phyloP scores from a whole-genome alignment of 768 basidiomycete species.

The Tylopilus sp. region DNA sequence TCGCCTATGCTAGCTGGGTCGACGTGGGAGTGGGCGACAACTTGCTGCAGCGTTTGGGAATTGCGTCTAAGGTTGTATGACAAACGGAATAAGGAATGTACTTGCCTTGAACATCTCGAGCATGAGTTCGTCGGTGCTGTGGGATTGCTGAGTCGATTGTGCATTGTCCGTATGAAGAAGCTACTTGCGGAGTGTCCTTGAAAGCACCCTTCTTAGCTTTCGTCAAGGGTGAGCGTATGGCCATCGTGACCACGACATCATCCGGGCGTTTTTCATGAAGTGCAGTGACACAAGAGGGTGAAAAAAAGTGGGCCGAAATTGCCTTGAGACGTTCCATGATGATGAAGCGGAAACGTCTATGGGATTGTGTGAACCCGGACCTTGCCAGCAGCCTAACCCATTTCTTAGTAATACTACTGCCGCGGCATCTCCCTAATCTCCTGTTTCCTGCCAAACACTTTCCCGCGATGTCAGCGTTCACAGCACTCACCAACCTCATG shows the following conservation, averaged over 20 bases:
- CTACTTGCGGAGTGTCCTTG: slow-evolving; percentile 61
- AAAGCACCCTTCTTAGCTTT: slow-evolving; percentile 74
- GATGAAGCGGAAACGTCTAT: neutral
- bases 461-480: too few relatives aligned
- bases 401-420: too few relatives aligned
- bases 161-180: neutral
- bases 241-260: slow-evolving; percentile 82
- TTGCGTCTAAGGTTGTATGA: neutral
- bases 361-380: neutral
- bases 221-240: slow-evolving; percentile 71
- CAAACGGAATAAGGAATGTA: neutral
- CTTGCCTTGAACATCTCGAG: slow-evolving; percentile 75
- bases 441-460: too few relatives aligned
- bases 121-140: slow-evolving; percentile 75
- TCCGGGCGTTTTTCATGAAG: slow-evolving; percentile 60
- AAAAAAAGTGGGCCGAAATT: slow-evolving; percentile 55
- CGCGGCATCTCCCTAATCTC: too few relatives aligned
- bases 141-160: slow-evolving; percentile 5
- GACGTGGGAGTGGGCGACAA: slow-evolving; percentile 53
- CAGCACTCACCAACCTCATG: too few relatives aligned
- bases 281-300: slow-evolving; percentile 44
- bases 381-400: too few relatives aligned
- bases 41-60: slow-evolving; percentile 40
- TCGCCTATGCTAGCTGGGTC: slow-evolving; percentile 68
- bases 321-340: slow-evolving; percentile 65